Percentiles rank a stretch among this genome's conserved stretches.
These are phyloP conservation scores for Secale cereale DNA, from an alignment of 176 grass and related monocot genomes.

Conservation along the genomic window DNA sequence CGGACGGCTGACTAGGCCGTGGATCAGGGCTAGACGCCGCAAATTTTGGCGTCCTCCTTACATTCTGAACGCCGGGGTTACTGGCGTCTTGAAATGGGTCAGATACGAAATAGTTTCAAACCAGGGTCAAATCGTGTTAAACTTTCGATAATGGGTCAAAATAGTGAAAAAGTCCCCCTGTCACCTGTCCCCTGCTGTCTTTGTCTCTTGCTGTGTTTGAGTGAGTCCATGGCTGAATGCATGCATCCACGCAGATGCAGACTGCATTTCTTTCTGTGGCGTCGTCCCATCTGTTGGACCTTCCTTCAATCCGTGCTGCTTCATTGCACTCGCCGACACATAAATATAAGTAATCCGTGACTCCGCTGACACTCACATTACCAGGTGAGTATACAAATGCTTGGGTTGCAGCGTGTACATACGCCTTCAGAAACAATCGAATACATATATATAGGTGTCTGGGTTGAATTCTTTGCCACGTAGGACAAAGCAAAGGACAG, in stretches of 20 bases:
- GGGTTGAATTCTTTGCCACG: slow-evolving; percentile 21
- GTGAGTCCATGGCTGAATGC: background rate
- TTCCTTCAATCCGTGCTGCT: background rate
- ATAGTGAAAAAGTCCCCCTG: no score
- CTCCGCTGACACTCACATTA: background rate
- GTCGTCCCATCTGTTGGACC: background rate
- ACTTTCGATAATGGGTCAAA: no score
- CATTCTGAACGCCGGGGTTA: no score
- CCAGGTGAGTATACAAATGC: background rate
- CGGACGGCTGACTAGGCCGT: no score
- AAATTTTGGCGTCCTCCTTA: no score
- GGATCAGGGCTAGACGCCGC: no score
- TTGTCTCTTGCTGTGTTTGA: slow-evolving; percentile 35
- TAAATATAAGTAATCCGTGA: background rate
- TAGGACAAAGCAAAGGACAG: background rate
- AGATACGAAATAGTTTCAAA: no score
- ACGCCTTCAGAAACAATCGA: background rate
- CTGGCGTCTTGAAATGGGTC: no score
- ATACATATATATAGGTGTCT: background rate
- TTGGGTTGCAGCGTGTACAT: background rate
- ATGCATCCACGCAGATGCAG: background rate
- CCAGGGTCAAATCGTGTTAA: no score
- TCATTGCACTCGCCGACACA: background rate
- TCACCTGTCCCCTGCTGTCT: background rate
- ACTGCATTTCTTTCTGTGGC: slow-evolving; percentile 31